A percentile compares a stretch with the other conserved stretches of the same genome.
These are phyloP conservation scores for Acanthamoeba castellanii DNA, from an alignment of 208 protist genomes.

Conservation along the genomic window DNA sequence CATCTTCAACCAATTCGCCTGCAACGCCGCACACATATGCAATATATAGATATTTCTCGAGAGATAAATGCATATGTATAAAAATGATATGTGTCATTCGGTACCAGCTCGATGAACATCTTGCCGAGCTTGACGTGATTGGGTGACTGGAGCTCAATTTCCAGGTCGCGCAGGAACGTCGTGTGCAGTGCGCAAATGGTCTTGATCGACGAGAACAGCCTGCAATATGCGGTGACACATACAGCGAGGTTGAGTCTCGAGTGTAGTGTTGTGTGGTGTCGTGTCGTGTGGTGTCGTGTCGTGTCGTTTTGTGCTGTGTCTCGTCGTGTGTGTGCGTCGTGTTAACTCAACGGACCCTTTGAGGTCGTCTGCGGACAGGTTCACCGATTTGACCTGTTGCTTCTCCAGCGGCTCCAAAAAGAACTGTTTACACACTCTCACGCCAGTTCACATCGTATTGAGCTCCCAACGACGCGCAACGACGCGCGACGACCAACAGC, in stretches of 20 bases:
- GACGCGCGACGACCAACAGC: background rate
- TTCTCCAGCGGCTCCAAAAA: slow-evolving; percentile 32
- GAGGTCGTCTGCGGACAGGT: background rate
- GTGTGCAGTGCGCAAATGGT: background rate
- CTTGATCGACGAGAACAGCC: slow-evolving; percentile 32
- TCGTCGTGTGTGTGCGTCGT: background rate
- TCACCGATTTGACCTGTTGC: background rate
- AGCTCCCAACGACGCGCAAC: background rate
- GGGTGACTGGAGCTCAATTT: slow-evolving; percentile 15
- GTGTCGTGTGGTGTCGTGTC: too few relatives aligned
- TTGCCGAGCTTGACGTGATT: slow-evolving; percentile 47
- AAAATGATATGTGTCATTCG: background rate
- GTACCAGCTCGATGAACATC: slow-evolving; percentile 47
- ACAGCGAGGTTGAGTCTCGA: too few relatives aligned
- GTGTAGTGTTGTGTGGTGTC: too few relatives aligned
- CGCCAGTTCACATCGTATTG: background rate
- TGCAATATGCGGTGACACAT: background rate
- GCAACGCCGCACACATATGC: background rate
- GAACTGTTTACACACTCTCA: background rate
- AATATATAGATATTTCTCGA: too few relatives aligned
- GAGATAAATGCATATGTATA: background rate
- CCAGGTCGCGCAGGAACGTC: slow-evolving; percentile 2
- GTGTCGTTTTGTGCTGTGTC: background rate
- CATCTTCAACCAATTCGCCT: slow-evolving; percentile 18
- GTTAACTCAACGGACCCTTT: background rate